Conservation (phyloP, 495 filamentous ascomycete species). For the Podospora sp. region DNA sequence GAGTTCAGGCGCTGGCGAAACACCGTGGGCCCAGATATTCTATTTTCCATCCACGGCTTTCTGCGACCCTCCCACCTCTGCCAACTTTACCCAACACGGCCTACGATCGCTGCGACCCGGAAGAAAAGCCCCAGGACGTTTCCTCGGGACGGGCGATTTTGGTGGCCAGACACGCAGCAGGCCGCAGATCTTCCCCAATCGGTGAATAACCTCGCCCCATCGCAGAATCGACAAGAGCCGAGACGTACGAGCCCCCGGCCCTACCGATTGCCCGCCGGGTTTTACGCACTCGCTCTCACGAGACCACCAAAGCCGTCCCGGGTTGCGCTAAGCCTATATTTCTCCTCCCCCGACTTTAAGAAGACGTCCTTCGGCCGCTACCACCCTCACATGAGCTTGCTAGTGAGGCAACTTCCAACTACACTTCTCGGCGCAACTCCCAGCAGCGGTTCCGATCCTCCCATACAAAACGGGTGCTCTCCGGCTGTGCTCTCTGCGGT, state of each 20-base stretch:
- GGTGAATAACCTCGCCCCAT: slow-evolving; percentile 5
- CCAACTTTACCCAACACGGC: slow-evolving; percentile 4
- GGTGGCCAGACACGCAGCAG: not conserved
- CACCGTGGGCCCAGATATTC: not conserved
- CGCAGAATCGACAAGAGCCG: not conserved
- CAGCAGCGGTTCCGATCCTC: slow-evolving; percentile 31
- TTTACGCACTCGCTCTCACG: slow-evolving; percentile 3
- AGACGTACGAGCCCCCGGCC: not conserved
- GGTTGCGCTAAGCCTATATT: not conserved
- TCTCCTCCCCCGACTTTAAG: not conserved
- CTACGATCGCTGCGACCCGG: not conserved
- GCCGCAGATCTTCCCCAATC: slow-evolving; percentile 12
- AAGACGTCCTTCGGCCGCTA: slow-evolving; percentile 12
- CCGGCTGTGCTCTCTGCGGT: not conserved
- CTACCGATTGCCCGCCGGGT: not conserved
- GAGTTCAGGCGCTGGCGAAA: not conserved
- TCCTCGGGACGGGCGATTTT: not conserved
- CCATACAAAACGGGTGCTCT: slow-evolving; percentile 16
- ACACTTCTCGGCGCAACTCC: slow-evolving; percentile 18
- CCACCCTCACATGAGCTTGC: slow-evolving; percentile 38
- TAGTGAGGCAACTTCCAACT: slow-evolving; percentile 37
- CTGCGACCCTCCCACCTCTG: slow-evolving; percentile 7
- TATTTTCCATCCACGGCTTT: not conserved
- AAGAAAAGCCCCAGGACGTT: not conserved
- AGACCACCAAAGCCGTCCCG: slow-evolving; percentile 3